A percentile compares a stretch with the other conserved stretches of the same genome.
These are phyloP conservation scores for Falciphora oryzae DNA, from an alignment of 2,329 filamentous ascomycete species.

Conservation along the genomic window DNA sequence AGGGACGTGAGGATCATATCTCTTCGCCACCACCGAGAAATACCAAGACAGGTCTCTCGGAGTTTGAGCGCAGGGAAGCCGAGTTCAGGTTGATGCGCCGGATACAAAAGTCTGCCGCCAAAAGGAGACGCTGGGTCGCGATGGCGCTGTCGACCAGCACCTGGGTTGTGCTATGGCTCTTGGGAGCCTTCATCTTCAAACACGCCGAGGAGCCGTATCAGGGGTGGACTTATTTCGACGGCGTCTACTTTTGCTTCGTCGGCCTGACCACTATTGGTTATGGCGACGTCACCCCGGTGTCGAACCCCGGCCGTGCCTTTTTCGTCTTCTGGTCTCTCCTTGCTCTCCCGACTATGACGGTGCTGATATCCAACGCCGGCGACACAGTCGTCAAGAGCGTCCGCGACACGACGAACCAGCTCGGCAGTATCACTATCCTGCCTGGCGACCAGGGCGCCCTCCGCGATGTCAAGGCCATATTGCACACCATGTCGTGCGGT, in stretches of 20 bases:
- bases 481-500: constrained; percentile 38
- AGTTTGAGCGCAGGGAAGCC: constrained; percentile 57
- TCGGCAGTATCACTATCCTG: constrained; percentile 56
- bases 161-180: constrained; percentile 72
- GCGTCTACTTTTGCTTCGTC: constrained; percentile 81
- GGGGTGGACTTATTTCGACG: constrained; percentile 68
- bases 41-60: constrained; percentile 22
- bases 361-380: constrained; percentile 76
- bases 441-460: constrained; percentile 48
- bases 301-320: constrained; percentile 73
- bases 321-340: constrained; percentile 92
- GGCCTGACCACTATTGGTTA: constrained; percentile 83
- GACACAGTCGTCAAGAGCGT: constrained; percentile 70
- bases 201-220: constrained; percentile 47
- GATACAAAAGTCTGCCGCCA: constrained; percentile 62
- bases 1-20: constrained; percentile 11
- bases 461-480: constrained; percentile 37
- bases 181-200: constrained; percentile 71
- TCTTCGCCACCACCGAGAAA: neutral
- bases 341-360: constrained; percentile 81
- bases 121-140: constrained; percentile 67
- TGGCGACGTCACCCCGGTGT: constrained; percentile 71
- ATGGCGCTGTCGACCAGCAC: constrained; percentile 61
- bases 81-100: constrained; percentile 77
- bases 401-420: constrained; percentile 46